Conservation (phyloP, 2,329 filamentous ascomycete species). For the Dendrostoma leiphaemia region DNA sequence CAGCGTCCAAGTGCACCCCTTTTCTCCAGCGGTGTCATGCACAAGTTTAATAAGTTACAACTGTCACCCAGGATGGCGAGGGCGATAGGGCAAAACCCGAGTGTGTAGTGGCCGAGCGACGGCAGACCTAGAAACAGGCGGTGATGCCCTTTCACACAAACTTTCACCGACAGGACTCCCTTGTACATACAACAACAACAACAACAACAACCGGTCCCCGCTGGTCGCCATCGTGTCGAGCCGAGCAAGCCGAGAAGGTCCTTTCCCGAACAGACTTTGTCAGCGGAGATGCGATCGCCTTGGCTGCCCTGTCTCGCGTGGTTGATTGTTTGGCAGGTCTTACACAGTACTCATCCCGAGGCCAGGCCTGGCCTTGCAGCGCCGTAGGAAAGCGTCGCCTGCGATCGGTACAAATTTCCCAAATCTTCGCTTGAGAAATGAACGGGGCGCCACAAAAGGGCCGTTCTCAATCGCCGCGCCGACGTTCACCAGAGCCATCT, state of each 20-base stretch:
- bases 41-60: background rate
- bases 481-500: background rate
- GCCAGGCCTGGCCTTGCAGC: background rate
- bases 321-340: background rate
- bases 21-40: background rate
- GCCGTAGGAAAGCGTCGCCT: background rate
- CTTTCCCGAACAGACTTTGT: background rate
- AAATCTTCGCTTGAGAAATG: background rate
- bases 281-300: background rate
- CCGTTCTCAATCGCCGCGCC: constrained; percentile 10
- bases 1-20: background rate
- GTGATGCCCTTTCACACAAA: constrained; percentile 3
- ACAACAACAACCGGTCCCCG: no score
- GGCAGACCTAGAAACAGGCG: background rate
- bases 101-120: background rate
- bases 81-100: background rate
- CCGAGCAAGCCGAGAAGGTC: no score
- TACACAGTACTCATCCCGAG: background rate
- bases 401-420: background rate
- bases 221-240: background rate
- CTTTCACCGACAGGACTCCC: constrained; percentile 16
- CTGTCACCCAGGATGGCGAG: background rate
- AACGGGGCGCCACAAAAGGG: constrained; percentile 11
- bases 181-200: constrained; percentile 1
- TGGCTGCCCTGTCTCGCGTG: background rate